Evolutionary conservation across 768 basidiomycete genomes (phyloP), one percentile per base, ranked within the genome.

Genomic region (Grammothele lineata): DNA sequence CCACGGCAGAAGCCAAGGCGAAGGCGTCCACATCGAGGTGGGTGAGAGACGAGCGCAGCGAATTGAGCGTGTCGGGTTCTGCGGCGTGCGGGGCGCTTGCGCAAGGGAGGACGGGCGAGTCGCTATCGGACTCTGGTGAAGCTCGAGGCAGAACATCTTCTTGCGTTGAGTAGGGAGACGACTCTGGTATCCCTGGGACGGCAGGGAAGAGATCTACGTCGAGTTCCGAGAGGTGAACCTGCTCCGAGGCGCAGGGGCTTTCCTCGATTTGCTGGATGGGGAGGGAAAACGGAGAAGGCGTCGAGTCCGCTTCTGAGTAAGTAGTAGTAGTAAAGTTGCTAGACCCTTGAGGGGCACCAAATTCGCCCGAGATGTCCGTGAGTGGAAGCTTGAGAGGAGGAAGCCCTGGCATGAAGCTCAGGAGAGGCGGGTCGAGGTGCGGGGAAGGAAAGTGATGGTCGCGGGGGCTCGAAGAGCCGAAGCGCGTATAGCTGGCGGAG

Each of bases 81-180:
- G 27, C 27, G 27, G 21, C 12, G 21, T 32, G 34, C 7, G 18
- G 27, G 24, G 15, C 44, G 14, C n/a, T 21, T 19, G 21, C 36
- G 18, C 57, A 26, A 26, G 61, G 61, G 7, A 62, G 49, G 11
- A 59, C 45, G 11, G 56, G 53, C 2, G 61, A 62, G 38, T 62
- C 61, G 45, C 45, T 24, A 48, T 40, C n/a, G 37, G 19, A 33
- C n/a, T n/a, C n/a, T n/a, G n/a, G n/a, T n/a, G n/a, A 23, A 22
- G 37, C 15, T 23, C 44, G 19, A 48, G 22, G 36, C 32, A 34
- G 46, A 49, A 17, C 42, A 33, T 27, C 27, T 42, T 24, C 8
- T 7, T 7, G 7, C 7, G 27, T 30, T 7, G 27, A 30, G 8
- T 30, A 14, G 27, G 27, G 27, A 14, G 27, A 7, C 8, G 14